A percentile compares a stretch with the other conserved stretches of the same genome.
These are phyloP conservation scores for Colletotrichum viniferum DNA, from an alignment of 2,329 filamentous ascomycete genomes.

Conservation along the genomic window DNA sequence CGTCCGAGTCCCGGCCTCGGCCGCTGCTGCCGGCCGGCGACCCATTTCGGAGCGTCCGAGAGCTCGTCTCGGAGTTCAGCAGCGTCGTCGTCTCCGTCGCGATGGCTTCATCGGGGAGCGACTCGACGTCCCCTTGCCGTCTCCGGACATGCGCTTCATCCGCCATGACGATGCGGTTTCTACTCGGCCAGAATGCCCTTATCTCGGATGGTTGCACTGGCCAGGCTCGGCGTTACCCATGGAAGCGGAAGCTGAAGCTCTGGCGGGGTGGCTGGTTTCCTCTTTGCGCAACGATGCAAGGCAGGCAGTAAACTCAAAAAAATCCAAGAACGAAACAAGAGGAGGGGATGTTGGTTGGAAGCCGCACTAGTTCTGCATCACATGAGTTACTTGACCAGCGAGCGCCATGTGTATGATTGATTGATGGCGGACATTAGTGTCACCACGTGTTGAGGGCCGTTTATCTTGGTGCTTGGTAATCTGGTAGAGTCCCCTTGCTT, in stretches of 20 bases:
- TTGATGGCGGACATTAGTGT: background rate
- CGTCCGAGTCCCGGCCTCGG: conserved; percentile 1
- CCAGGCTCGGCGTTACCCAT: background rate
- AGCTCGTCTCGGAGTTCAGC: conserved; percentile 17
- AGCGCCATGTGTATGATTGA: background rate
- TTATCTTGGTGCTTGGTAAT: conserved; percentile 17
- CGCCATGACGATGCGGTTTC: background rate
- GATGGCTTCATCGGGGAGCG: background rate
- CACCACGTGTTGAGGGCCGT: background rate
- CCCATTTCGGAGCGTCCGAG: conserved; percentile 6
- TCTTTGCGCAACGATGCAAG: background rate
- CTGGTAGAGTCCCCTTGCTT: background rate
- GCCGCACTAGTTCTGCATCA: background rate
- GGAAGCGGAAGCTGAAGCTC: background rate
- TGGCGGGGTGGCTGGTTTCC: background rate
- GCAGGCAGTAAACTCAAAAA: background rate
- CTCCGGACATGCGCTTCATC: background rate
- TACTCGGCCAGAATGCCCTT: conserved; percentile 1
- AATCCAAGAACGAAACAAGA: background rate
- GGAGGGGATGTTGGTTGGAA: background rate
- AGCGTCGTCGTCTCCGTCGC: conserved; percentile 21
- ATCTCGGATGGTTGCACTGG: background rate
- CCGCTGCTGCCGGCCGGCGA: conserved; percentile 1
- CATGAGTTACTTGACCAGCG: background rate
- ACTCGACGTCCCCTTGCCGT: background rate